A percentile compares a stretch with the other conserved stretches of the same genome.
phyloP scores from a whole-genome alignment of 495 filamentous ascomycete genomes.

The Aspergillus sclerotioniger region DNA sequence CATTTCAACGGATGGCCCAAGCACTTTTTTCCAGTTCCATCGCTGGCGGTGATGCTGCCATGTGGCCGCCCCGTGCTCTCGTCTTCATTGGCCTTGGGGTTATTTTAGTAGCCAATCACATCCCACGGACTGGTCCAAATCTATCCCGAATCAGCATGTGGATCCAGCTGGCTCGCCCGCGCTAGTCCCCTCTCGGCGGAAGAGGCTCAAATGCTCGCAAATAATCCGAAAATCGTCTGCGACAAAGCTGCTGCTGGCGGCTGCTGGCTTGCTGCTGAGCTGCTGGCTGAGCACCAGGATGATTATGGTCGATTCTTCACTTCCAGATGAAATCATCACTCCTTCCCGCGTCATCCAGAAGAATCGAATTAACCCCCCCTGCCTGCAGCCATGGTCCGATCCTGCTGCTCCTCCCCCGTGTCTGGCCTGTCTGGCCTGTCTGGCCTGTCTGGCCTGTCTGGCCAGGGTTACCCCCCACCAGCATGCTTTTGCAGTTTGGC shows the following conservation, averaged over 20 bases:
- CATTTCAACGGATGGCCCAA: conserved; percentile 6
- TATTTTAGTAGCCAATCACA: background rate
- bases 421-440: too few species aligned
- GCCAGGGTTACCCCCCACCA: too few species aligned
- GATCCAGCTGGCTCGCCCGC: background rate
- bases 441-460: too few species aligned
- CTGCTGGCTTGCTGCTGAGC: too few species aligned
- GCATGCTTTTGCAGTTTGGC: too few species aligned
- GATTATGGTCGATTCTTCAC: background rate
- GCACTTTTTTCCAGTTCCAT: background rate
- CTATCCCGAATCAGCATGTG: background rate
- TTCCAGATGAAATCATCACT: background rate
- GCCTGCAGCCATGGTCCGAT: background rate
- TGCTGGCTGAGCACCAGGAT: too few species aligned
- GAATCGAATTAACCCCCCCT: background rate
- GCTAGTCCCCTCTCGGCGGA: background rate
- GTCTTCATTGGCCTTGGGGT: conserved; percentile 5
- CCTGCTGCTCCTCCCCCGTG: background rate
- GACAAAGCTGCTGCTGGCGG: too few species aligned
- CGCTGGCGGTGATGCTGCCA: conserved; percentile 4
- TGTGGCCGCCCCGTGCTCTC: conserved; percentile 5
- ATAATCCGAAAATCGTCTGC: background rate
- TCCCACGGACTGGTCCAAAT: background rate
- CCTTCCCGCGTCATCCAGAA: background rate
- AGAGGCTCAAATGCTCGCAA: background rate